Evolutionary conservation across 805 yeast genomes (phyloP), one percentile per base, ranked within the genome.

Genomic region (Yamadazyma ubonensis): DNA sequence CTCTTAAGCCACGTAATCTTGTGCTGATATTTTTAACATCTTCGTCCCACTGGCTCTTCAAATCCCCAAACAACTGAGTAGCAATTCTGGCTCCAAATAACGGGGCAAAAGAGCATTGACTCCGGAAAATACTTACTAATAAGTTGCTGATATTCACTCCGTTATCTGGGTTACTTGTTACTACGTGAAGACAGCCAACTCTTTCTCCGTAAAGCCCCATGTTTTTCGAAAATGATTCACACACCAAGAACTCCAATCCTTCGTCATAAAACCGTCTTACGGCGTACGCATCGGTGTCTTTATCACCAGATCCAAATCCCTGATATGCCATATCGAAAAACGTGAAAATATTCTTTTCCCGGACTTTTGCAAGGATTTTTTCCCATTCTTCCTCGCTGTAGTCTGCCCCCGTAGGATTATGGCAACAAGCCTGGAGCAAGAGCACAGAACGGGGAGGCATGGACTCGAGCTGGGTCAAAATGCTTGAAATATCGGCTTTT

Each of bases 301-400:
- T 73, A 51, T 83, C 78, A 37, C 98, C 74, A 22, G 60, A 50
- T 21, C 68, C 55, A 44, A 67, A 66, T 1, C 74, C 74, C 48
- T 64, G 71, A 56, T 68, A 68, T 2, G 74, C 73, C 33, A 57
- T 61, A 53, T 68, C 74, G 36, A 68, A 59, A 25, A 67, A 41
- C 2, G 63, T 58, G 35, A 61, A 54, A 36, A 65, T 45, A 15
- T 56, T 45, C 21, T 53, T 53, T 20, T 40, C 32, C 40, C 60
- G 54, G 25, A 64, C 33, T 27, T 62, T 39, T 18, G 44, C 50
- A 14, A 56, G 53, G 20, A 68, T 58, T 39, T 52, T 43, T 29
- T 40, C 44, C 74, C 74, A 68, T 46, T 68, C 70, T 6, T 60
- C 64, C 32, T 51, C 36, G 19, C 62, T 38, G 42, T 55, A 62